Conservation (phyloP, 2,329 filamentous ascomycete species). For the Penicillium sp. region DNA sequence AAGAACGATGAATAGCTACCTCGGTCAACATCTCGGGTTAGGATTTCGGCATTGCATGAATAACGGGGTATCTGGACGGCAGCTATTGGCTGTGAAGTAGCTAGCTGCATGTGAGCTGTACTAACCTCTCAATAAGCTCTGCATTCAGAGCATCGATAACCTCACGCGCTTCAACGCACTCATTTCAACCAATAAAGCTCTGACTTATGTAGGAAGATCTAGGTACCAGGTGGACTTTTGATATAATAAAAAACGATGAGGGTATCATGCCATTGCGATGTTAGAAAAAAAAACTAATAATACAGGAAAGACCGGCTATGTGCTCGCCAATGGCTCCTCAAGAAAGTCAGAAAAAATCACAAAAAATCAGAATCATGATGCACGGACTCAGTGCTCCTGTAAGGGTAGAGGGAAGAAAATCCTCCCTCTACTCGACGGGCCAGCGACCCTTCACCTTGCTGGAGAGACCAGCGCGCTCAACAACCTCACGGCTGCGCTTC, state of each 20-base stretch:
- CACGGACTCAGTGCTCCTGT: not conserved
- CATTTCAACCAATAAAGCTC: too few species aligned
- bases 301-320: constrained; percentile 17
- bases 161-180: too few species aligned
- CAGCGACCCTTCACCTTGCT: constrained; percentile 46
- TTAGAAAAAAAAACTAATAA: constrained; percentile 16
- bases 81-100: not conserved
- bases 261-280: constrained; percentile 19
- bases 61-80: not conserved
- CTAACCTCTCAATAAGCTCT: not conserved
- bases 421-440: constrained; percentile 37
- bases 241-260: constrained; percentile 6
- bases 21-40: not conserved
- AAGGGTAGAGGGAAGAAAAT: not conserved
- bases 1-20: not conserved
- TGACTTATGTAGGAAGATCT: too few species aligned
- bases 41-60: not conserved
- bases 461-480: constrained; percentile 46
- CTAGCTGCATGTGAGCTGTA: not conserved
- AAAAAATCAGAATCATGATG: not conserved
- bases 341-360: constrained; percentile 8
- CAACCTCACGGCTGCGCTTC: constrained; percentile 44
- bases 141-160: not conserved
- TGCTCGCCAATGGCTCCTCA: constrained; percentile 17
- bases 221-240: not conserved